phyloP scores from a whole-genome alignment of 768 basidiomycete genomes.

The Favolaschia claudopus region DNA sequence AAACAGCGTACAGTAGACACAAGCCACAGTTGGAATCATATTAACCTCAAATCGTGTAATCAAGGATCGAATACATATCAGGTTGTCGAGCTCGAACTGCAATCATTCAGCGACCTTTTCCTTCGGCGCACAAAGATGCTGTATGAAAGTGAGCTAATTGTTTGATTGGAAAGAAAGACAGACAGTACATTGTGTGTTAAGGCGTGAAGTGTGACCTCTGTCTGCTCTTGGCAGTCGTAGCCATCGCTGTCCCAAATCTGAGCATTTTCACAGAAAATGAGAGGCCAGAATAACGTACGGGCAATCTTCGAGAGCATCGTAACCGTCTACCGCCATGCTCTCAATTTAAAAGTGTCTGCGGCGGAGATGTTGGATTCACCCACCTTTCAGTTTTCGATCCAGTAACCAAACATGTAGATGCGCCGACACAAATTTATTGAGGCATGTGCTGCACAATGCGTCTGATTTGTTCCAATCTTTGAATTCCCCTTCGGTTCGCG shows the following conservation, averaged over 20 bases:
- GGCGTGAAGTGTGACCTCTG: slow-evolving; percentile 32
- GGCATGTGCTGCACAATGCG: slow-evolving; percentile 40
- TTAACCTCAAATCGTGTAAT: too few species aligned
- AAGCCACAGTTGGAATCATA: too few species aligned
- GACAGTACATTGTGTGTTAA: slow-evolving; percentile 35
- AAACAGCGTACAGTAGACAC: too few species aligned
- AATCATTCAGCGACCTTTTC: too few species aligned
- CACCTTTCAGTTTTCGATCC: slow-evolving; percentile 30
- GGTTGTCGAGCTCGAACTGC: too few species aligned
- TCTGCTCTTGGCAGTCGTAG: slow-evolving; percentile 40
- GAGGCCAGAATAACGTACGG: slow-evolving; percentile 32
- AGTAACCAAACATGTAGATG: slow-evolving; percentile 40
- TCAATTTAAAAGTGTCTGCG: too few species aligned
- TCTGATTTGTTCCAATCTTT: slow-evolving; percentile 36
- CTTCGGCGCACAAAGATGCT: slow-evolving; percentile 35
- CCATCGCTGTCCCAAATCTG: slow-evolving; percentile 36
- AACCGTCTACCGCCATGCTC: neutral
- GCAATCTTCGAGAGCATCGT: slow-evolving; percentile 32
- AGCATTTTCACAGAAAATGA: neutral
- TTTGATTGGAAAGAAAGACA: slow-evolving; percentile 3
- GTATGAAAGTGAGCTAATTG: neutral
- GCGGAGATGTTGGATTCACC: neutral
- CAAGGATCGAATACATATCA: too few species aligned
- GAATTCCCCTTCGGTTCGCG: neutral
- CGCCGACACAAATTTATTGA: slow-evolving; percentile 30